Conservation (phyloP, 345 rosid genomes). For the Bruguiera gymnorhiza region DNA sequence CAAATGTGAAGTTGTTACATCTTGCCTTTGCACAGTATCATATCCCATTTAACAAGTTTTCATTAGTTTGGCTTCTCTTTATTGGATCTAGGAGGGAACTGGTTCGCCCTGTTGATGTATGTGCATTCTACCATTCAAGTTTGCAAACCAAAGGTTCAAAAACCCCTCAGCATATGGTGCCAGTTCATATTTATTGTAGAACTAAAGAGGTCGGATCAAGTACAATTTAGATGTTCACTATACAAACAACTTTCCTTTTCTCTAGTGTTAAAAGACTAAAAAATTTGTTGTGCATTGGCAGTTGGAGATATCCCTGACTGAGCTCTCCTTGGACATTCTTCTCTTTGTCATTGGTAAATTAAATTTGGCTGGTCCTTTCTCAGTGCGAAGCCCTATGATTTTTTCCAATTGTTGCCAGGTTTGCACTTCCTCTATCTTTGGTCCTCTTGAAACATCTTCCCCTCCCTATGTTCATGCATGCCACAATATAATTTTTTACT, state of each 20-base stretch:
- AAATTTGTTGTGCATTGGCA: constrained; percentile 36
- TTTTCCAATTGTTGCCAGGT: constrained; percentile 90
- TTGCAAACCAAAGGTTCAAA: constrained; percentile 34
- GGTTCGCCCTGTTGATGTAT: constrained; percentile 63
- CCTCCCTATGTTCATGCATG: background rate
- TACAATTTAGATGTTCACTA: constrained; percentile 6
- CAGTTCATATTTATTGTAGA: constrained; percentile 72
- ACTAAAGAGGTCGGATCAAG: constrained; percentile 52
- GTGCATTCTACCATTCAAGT: constrained; percentile 58
- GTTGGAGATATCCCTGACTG: constrained; percentile 68
- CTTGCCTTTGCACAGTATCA: constrained; percentile 13
- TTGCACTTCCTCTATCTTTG: constrained; percentile 9
- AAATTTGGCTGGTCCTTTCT: constrained; percentile 85
- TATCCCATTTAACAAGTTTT: constrained; percentile 5
- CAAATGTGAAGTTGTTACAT: constrained; percentile 11
- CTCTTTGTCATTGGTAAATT: constrained; percentile 71
- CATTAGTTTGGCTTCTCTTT: constrained; percentile 19
- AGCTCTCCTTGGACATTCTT: constrained; percentile 77
- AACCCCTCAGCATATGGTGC: constrained; percentile 39
- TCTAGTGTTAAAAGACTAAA: constrained; percentile 14
- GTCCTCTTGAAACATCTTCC: background rate
- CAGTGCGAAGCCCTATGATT: constrained; percentile 59
- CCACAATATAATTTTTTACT: background rate
- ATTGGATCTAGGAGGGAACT: constrained; percentile 61
- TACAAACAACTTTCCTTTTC: background rate